Evolutionary conservation across 352 stramenopile genomes (phyloP).

Genomic region (Globisporangium polare): DNA sequence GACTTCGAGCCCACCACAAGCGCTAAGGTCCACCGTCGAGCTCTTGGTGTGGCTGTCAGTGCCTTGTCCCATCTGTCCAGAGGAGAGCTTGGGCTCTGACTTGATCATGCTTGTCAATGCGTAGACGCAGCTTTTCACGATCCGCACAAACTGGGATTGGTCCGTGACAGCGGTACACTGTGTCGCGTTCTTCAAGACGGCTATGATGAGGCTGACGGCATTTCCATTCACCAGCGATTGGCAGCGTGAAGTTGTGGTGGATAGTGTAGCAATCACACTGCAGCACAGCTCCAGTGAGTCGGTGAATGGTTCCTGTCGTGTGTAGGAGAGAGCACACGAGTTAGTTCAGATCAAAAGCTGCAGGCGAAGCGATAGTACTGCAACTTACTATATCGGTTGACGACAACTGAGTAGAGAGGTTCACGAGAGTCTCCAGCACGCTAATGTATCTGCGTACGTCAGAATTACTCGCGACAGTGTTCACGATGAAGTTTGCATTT

Average conservation of each 20-base stretch:
- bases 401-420: constrained; percentile 9
- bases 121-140: constrained; percentile 31
- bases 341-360: neutral
- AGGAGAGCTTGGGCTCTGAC: neutral
- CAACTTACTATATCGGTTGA: constrained; percentile 16
- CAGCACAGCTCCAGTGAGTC: constrained; percentile 36
- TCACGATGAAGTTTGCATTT: constrained; percentile 21
- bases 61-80: neutral
- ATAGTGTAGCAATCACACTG: constrained; percentile 28
- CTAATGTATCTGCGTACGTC: constrained; percentile 24
- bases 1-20: constrained; percentile 16
- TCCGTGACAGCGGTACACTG: constrained; percentile 20
- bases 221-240: constrained; percentile 14
- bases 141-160: constrained; percentile 24
- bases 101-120: constrained; percentile 20
- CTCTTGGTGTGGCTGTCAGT: neutral
- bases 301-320: constrained; percentile 25
- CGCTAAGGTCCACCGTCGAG: neutral
- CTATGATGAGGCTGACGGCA: constrained; percentile 17
- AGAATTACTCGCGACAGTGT: constrained; percentile 19
- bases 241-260: constrained; percentile 15
- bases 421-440: constrained; percentile 19
- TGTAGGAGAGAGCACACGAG: neutral
- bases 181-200: constrained; percentile 23
- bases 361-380: neutral